These are phyloP conservation scores for Kwoniella shivajii DNA, from an alignment of 1,284 basidiomycete genomes.

Conservation along the genomic window DNA sequence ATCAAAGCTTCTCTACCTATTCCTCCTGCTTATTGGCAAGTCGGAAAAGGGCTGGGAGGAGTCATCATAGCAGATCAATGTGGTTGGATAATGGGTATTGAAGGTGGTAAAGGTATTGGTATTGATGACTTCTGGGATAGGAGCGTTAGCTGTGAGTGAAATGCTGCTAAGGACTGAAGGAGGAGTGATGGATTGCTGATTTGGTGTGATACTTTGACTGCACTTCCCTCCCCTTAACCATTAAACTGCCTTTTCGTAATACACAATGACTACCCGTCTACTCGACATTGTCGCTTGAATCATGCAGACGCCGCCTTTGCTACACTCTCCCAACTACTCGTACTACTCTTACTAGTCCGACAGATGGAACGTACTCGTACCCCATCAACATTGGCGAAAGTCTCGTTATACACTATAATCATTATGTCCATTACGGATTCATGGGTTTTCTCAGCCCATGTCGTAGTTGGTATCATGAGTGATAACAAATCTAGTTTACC, in stretches of 20 bases:
- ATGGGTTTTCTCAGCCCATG: slow-evolving; percentile 78
- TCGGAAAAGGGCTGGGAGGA: slow-evolving; percentile 58
- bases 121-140: slow-evolving; percentile 69
- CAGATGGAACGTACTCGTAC: slow-evolving; percentile 76
- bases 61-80: slow-evolving; percentile 75
- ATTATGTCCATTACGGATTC: slow-evolving; percentile 75
- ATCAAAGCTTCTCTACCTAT: slow-evolving; percentile 33
- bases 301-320: slow-evolving; percentile 73
- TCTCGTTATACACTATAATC: slow-evolving; percentile 79
- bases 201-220: no score
- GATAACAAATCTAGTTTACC: slow-evolving; percentile 76
- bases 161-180: no score
- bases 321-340: slow-evolving; percentile 65
- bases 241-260: not conserved
- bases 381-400: slow-evolving; percentile 71
- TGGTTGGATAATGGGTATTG: slow-evolving; percentile 69
- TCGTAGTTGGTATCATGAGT: slow-evolving; percentile 78
- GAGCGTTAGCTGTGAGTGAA: slow-evolving; percentile 68
- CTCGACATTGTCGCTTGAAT: not conserved
- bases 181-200: no score
- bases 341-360: slow-evolving; percentile 69
- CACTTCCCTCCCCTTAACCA: no score
- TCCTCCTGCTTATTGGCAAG: slow-evolving; percentile 46
- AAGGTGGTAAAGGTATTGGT: slow-evolving; percentile 67
- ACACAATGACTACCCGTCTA: not conserved